phyloP scores from a whole-genome alignment of 345 rosid species.

The Citrus mangshanensis region DNA sequence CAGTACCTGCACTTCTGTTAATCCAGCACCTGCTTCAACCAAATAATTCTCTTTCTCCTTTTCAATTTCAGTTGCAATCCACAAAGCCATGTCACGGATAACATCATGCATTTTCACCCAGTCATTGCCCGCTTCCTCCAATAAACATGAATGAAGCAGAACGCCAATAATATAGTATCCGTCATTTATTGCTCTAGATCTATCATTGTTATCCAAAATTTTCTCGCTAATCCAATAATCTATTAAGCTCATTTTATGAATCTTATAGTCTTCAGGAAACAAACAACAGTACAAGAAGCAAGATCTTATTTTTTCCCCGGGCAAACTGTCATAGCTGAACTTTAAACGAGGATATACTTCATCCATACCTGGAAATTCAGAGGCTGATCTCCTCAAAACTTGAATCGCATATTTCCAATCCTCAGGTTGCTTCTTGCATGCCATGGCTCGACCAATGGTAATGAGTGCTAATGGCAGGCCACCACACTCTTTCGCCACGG shows the following conservation, averaged over 20 bases:
- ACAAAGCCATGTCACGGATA: slow-evolving; percentile 25
- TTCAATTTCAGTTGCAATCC: slow-evolving; percentile 14
- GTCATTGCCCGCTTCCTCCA: neutral
- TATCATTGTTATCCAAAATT: neutral
- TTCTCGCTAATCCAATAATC: slow-evolving; percentile 13
- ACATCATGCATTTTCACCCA: slow-evolving; percentile 28
- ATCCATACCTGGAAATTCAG: slow-evolving; percentile 1
- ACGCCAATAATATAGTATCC: neutral
- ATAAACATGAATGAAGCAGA: slow-evolving; percentile 1
- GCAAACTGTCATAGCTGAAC: slow-evolving; percentile 6
- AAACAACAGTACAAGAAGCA: slow-evolving; percentile 6
- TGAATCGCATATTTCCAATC: neutral
- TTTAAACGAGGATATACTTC: neutral
- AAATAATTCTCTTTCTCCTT: neutral
- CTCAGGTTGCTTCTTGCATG: neutral
- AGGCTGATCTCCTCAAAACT: neutral
- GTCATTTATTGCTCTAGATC: neutral
- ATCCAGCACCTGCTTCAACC: slow-evolving; percentile 11
- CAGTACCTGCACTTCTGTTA: neutral
- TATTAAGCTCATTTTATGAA: neutral
- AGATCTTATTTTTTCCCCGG: neutral
- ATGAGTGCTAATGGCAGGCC: slow-evolving; percentile 2
- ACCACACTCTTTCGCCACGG: neutral
- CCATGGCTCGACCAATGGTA: slow-evolving; percentile 4
- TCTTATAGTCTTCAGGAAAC: neutral